Evolutionary conservation across 1,284 basidiomycete genomes (phyloP).

Genomic region (Anthracocystis walkeri): DNA sequence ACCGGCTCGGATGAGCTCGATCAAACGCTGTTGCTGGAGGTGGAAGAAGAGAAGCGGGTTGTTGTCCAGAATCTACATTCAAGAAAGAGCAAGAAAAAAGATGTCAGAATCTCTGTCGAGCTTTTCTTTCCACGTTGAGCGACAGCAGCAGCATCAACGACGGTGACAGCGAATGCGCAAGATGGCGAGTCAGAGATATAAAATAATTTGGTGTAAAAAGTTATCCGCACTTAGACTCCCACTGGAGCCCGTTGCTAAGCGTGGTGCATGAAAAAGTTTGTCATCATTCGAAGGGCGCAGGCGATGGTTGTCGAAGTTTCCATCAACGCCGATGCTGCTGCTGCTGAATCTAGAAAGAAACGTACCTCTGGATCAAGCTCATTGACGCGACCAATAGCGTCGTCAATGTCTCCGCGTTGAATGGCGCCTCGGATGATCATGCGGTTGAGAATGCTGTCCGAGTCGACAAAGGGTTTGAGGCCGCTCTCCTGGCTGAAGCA

Average conservation of each 20-base stretch:
- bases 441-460: conserved; percentile 89
- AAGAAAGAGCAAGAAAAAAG: not conserved
- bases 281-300: conserved; percentile 42
- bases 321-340: not conserved
- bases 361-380: conserved; percentile 96
- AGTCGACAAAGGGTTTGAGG: conserved; percentile 79
- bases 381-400: conserved; percentile 91
- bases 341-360: conserved; percentile 2
- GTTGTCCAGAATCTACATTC: conserved; percentile 86
- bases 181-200: conserved; percentile 40
- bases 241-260: conserved; percentile 75
- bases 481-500: conserved; percentile 90
- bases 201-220: conserved; percentile 44
- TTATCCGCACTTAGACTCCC: conserved; percentile 56
- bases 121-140: not conserved
- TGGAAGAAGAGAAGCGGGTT: conserved; percentile 91
- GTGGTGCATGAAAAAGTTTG: conserved; percentile 96
- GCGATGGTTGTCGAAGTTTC: not conserved
- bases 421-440: conserved; percentile 94
- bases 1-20: conserved; percentile 90
- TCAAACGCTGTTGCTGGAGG: conserved; percentile 91
- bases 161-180: conserved; percentile 10
- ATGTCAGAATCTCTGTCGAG: conserved; percentile 13
- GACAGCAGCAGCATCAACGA: not conserved
- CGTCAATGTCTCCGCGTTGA: conserved; percentile 92